Conservation (phyloP, 179 eudicot species). For the Spergularia azorica region DNA sequence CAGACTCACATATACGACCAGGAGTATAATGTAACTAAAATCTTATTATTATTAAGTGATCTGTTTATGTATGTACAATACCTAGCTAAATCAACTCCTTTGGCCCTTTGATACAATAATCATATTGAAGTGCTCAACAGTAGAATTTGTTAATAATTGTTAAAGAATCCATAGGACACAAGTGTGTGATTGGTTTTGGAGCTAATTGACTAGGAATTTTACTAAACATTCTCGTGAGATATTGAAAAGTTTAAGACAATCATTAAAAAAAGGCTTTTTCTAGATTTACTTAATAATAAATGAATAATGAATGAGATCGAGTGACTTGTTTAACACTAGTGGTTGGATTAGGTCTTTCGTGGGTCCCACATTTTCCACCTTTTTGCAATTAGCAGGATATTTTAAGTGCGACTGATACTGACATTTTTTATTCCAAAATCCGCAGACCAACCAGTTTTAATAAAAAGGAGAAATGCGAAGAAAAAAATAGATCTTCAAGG, state of each 20-base stretch:
- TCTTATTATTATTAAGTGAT: too few species aligned
- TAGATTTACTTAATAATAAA: neutral
- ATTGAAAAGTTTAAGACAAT: neutral
- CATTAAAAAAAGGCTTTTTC: conserved; percentile 5
- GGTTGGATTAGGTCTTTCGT: conserved; percentile 37
- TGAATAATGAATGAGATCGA: neutral
- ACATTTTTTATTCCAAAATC: conserved; percentile 22
- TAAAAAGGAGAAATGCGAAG: neutral
- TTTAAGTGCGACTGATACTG: conserved; percentile 21
- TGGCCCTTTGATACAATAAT: too few species aligned
- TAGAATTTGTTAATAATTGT: neutral
- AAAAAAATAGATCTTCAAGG: neutral
- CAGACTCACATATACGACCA: too few species aligned
- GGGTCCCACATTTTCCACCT: conserved; percentile 31
- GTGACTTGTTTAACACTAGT: conserved; percentile 26
- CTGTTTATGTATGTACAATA: too few species aligned
- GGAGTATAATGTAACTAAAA: too few species aligned
- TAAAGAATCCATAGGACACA: neutral
- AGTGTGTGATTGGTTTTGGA: conserved; percentile 3
- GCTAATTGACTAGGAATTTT: conserved; percentile 5
- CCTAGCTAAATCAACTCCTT: too few species aligned
- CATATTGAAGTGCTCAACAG: too few species aligned
- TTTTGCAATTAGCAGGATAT: conserved; percentile 32
- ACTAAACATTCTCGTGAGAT: conserved; percentile 3
- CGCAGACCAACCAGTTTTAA: conserved; percentile 13